Evolutionary conservation across 192 early-diverging fungal species (phyloP), one percentile per base, ranked within the genome.

Genomic region (Backusella mclennaniae): DNA sequence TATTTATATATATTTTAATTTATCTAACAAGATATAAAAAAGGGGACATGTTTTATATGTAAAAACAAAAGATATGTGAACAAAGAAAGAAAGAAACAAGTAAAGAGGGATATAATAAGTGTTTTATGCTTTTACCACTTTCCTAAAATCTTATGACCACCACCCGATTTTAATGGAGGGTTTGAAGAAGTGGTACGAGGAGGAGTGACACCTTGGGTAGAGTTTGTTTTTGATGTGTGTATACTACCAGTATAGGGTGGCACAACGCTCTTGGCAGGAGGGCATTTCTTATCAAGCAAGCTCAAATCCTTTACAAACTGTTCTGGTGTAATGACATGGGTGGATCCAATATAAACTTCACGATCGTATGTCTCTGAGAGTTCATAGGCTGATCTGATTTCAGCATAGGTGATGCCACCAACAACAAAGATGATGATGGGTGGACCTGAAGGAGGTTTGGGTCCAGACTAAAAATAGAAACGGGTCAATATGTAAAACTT

Each of bases 381-480:
- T 66, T 95, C 93, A 78, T 94, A 91, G 49, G 85, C 83, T 2
- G 87, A 80, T 35, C 93, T 87, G 35, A 96, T 85, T 79, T 96
- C 95, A 33, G 94, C 90, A 46, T 89, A 93, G 23, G 92, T 90
- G 38, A 93, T 83, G n/a, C 95, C 95, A 39, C 95, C 95, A 26
- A 93, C 87, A 44, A 96, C 84, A 75, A 96, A 96, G 6, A 96
- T 79, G 63, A 95, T 87, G 19, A 95, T 90, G 77, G 38, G 89
- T 23, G 72, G 72, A 8, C 72, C 52, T 19, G 52, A 66, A 69
- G 72, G 79, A 73, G 69, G 86, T 75, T 83, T 85, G 2, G 82
- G 41, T 15, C 77, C 84, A 36, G 75, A 66, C 33, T 77, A 68
- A 33, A 33, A 33, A 26, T 26, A 26, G 31, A 33, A 33, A 33